Base-by-base conservation (phyloP, 495 filamentous ascomycete species). In the Penicillium fimorum region DNA sequence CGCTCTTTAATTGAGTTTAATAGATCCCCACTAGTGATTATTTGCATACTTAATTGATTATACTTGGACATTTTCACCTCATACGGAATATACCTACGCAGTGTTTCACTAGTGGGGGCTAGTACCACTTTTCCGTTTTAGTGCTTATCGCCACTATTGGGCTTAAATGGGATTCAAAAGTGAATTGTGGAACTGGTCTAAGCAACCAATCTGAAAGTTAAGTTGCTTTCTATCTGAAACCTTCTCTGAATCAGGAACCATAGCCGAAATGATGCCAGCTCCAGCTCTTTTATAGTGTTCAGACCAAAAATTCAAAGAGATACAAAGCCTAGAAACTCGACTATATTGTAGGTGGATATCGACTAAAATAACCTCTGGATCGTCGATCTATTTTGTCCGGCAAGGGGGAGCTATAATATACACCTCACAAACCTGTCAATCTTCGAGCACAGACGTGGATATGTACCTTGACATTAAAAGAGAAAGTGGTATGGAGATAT, bases 21-120 rank as follows among this genome's bases (percentile, higher is more conserved):
- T 49, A 37, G 47, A 37, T 7, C 1, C 47, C 47, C 32, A 37
- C 30, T 49, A 49, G 11, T 17, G 17, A 22, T 22, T 22, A 22
- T 22, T 22, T 22, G 22, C 22, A 22, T 22, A 22, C 22, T 22
- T 2, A 22, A 22, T 22, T 22, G 22, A 22, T 22, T 27, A 2
- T 4, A 27, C 25, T 37, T 37, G 1, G 5, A 13, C n/a, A 49
- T 35, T 25, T 56, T 30, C 35, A 53, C 25, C 30, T 20, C 24
- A 35, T 49, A 50, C 44, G 22, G 22, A 1, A 2, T 22, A 22
- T 22, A 22, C 48, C 25, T 27, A 4, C 25, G 25, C 53, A 43
- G 48, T 53, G 58, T 60, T 60, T 60, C 58, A 57, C 13, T 15
- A n/a, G 58, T 60, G 52, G 58, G 43, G 53, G 47, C 40, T 27